Evolutionary conservation across 1,284 basidiomycete genomes (phyloP).

Genomic region (Ceratobasidium sp.): DNA sequence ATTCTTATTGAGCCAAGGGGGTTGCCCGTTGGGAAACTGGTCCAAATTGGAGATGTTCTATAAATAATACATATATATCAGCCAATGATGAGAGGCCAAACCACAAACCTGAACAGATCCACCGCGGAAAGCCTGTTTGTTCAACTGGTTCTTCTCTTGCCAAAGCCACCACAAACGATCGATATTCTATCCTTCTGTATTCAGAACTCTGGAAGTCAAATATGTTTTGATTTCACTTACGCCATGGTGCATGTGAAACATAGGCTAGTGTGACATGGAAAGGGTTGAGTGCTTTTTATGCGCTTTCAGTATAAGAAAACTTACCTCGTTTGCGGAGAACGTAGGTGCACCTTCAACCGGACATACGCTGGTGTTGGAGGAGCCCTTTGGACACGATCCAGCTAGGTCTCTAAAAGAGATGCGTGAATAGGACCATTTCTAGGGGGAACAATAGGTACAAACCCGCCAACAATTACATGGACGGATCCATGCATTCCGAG

Average conservation of each 20-base stretch:
- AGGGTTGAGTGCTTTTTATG: too few species aligned
- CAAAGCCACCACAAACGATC: conserved; percentile 32
- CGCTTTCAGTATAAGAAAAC: too few species aligned
- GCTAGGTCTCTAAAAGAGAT: neutral
- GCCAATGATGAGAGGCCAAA: too few species aligned
- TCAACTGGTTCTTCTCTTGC: conserved; percentile 19
- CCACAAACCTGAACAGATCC: conserved; percentile 8
- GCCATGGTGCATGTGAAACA: conserved; percentile 29
- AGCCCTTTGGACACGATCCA: conserved; percentile 6
- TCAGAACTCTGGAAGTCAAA: neutral
- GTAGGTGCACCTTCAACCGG: conserved; percentile 12
- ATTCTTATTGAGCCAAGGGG: conserved; percentile 24
- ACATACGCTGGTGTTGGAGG: conserved; percentile 6
- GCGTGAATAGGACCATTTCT: neutral
- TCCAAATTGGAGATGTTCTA: conserved; percentile 3
- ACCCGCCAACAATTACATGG: conserved; percentile 21
- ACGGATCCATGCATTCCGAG: conserved; percentile 17
- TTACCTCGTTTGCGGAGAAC: conserved; percentile 27
- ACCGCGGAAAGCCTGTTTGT: conserved; percentile 16
- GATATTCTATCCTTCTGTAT: neutral
- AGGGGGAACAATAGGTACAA: neutral
- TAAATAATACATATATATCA: too few species aligned
- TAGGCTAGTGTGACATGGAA: neutral
- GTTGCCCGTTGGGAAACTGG: conserved; percentile 2
- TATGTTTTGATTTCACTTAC: neutral